Base-by-base conservation (phyloP, 805 yeast genomes). In the Teunomyces barrocoloradensis region DNA sequence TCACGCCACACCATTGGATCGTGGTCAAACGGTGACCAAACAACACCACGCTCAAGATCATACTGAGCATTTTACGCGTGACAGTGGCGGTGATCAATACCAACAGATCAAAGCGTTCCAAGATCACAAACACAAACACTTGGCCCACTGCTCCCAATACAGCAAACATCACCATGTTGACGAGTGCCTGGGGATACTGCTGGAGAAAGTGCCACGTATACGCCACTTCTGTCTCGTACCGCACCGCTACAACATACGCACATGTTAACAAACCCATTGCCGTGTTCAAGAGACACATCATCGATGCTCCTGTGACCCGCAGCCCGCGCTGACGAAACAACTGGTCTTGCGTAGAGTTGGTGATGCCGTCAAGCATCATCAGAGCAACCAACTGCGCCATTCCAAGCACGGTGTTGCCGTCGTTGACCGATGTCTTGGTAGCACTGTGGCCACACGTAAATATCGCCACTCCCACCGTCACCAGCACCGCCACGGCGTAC, bases 11-110 rank as follows among this genome's bases (percentile, higher is more conserved):
- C 90, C 96, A 87, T 68, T 94, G 98, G 6, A 71, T 65, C 2
- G 46, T 6, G 28, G 69, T 73, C 53, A 94, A 76, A 4, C 64
- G 61, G 62, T 94, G 97, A n/a, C 94, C 92, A 67, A 89, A 92
- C 53, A 92, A 69, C 3, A 89, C 64, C 43, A 94, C 97, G 58
- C 96, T 87, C 45, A 92, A 67, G 29, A 90, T 76, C 98, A 94
- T 92, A 34, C 97, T 89, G 42, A 90, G 73, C 97, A 94, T 92
- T 61, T 94, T 94, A 57, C 99, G 78, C 1, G 99, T 92, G 7
- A 94, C 97, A 0, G 98, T 94, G 13, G 95, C 92, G 35, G 96
- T 92, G 25, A 92, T 90, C 46, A 94, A 73, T 0, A 87, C 79
- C 50, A 94, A 71, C 1, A 97, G 89, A 42, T 92, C 96, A 61